These are phyloP conservation scores for Madurella fahalii DNA, from an alignment of 2,329 filamentous ascomycete genomes.

Conservation along the genomic window DNA sequence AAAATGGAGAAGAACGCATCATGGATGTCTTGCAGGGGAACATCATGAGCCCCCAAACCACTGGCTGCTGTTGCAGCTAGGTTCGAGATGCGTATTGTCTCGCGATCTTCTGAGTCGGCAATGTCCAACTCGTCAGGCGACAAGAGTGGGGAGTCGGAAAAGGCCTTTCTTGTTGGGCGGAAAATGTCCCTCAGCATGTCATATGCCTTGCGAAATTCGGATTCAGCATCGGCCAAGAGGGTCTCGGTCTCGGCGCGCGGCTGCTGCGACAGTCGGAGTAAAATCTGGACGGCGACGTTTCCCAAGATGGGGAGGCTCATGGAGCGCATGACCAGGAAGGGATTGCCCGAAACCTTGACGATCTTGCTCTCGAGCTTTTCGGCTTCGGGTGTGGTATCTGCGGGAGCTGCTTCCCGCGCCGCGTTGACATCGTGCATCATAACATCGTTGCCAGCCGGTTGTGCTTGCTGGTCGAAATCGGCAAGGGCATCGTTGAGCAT, in stretches of 20 bases:
- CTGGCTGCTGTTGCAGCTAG: slow-evolving; percentile 44
- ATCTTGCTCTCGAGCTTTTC: slow-evolving; percentile 28
- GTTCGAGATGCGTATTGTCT: slow-evolving; percentile 45
- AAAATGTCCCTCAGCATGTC: slow-evolving; percentile 33
- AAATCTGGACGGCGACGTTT: slow-evolving; percentile 36
- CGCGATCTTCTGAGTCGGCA: slow-evolving; percentile 35
- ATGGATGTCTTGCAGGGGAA: slow-evolving; percentile 41
- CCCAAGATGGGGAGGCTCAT: slow-evolving; percentile 36
- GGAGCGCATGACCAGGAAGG: slow-evolving; percentile 33
- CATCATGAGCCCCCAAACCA: slow-evolving; percentile 36
- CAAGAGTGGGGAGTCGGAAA: slow-evolving; percentile 33
- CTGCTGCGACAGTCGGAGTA: slow-evolving; percentile 35
- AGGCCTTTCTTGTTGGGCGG: slow-evolving; percentile 31
- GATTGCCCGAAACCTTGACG: slow-evolving; percentile 34
- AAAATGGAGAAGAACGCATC: slow-evolving; percentile 45
- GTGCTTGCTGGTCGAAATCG: slow-evolving; percentile 21
- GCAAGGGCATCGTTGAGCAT: slow-evolving; percentile 31
- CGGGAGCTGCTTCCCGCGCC: slow-evolving; percentile 1
- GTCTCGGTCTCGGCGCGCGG: slow-evolving; percentile 29
- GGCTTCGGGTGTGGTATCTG: slow-evolving; percentile 16
- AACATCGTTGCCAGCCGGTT: slow-evolving; percentile 3
- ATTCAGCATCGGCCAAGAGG: slow-evolving; percentile 29
- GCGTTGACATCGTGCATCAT: slow-evolving; percentile 6
- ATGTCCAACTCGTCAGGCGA: slow-evolving; percentile 37
- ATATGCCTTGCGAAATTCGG: slow-evolving; percentile 35